Evolutionary conservation across 1,284 basidiomycete species (phyloP).

Genomic region (Pseudozyma tsukubaensis): DNA sequence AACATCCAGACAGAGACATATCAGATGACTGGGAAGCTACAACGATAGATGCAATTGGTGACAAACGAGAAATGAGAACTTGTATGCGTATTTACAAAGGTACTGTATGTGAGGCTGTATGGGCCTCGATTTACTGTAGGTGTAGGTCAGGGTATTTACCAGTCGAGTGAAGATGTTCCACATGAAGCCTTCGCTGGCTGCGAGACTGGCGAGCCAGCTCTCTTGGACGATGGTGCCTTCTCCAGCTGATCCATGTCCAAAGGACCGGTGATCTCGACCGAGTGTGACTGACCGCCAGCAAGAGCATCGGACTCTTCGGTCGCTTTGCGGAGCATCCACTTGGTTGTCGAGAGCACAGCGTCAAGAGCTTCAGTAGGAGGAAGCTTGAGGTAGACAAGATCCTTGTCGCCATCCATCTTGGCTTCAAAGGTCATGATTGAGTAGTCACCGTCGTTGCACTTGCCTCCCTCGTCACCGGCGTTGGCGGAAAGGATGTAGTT

Average conservation of each 20-base stretch:
- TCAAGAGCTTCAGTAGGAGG: slow-evolving; percentile 77
- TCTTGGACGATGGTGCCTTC: slow-evolving; percentile 8
- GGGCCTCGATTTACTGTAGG: not conserved
- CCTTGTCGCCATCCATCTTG: slow-evolving; percentile 71
- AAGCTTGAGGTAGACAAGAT: slow-evolving; percentile 72
- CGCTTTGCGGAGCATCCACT: slow-evolving; percentile 73
- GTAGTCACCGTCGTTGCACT: slow-evolving; percentile 77
- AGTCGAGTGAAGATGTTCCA: slow-evolving; percentile 43
- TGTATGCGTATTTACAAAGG: too few species aligned
- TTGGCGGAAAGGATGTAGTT: slow-evolving; percentile 74
- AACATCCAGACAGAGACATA: too few species aligned
- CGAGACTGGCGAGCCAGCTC: slow-evolving; percentile 2
- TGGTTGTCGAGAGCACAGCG: slow-evolving; percentile 76
- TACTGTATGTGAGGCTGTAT: too few species aligned
- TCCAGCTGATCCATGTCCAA: slow-evolving; percentile 36
- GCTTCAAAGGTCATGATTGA: slow-evolving; percentile 77
- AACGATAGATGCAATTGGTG: too few species aligned
- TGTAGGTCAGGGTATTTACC: slow-evolving; percentile 9
- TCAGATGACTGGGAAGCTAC: too few species aligned
- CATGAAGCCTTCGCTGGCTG: slow-evolving; percentile 39
- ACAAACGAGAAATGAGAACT: too few species aligned
- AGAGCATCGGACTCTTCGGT: slow-evolving; percentile 59
- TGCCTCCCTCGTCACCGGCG: slow-evolving; percentile 72
- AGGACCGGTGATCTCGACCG: slow-evolving; percentile 51
- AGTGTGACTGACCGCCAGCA: slow-evolving; percentile 41